Percentiles rank a stretch among this genome's conserved stretches.
phyloP scores from a whole-genome alignment of 2,329 filamentous ascomycete species.

The Iodosphaeria phyllophila region DNA sequence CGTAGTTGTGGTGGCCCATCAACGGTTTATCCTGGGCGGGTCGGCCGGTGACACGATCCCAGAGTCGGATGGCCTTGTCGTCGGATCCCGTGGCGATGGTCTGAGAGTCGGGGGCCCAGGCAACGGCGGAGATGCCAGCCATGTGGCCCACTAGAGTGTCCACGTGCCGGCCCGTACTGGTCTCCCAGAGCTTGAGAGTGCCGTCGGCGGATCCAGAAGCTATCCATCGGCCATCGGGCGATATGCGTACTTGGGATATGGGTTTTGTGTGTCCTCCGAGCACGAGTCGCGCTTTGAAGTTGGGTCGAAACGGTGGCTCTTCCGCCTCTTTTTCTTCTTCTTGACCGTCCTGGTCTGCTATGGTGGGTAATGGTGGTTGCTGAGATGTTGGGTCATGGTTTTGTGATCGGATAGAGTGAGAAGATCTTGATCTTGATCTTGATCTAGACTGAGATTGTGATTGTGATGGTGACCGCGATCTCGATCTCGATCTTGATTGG shows the following conservation, averaged over 20 bases:
- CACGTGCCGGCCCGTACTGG: slow-evolving; percentile 56
- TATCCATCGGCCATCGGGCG: slow-evolving; percentile 76
- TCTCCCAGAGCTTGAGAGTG: slow-evolving; percentile 83
- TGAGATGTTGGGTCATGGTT: slow-evolving; percentile 6
- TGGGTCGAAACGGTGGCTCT: too few relatives aligned
- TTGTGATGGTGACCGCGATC: slow-evolving; percentile 4
- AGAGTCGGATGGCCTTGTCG: slow-evolving; percentile 88
- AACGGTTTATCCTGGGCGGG: slow-evolving; percentile 39
- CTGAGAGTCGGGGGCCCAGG: slow-evolving; percentile 84
- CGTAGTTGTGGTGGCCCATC: slow-evolving; percentile 85
- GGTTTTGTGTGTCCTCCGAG: slow-evolving; percentile 63
- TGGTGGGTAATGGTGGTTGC: slow-evolving; percentile 10
- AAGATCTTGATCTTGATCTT: slow-evolving; percentile 3
- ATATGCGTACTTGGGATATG: slow-evolving; percentile 75
- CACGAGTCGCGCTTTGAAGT: slow-evolving; percentile 52
- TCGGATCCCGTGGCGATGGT: slow-evolving; percentile 83
- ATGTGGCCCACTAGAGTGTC: slow-evolving; percentile 87
- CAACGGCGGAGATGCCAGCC: slow-evolving; percentile 76
- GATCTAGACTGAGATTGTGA: slow-evolving; percentile 5
- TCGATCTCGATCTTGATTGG: slow-evolving; percentile 6
- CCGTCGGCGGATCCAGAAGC: slow-evolving; percentile 80
- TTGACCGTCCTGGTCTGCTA: slow-evolving; percentile 33
- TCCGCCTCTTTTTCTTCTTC: too few relatives aligned
- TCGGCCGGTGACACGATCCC: slow-evolving; percentile 52
- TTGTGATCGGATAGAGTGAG: too few relatives aligned